These are phyloP conservation scores for Cladosporium cucumerinum DNA, from an alignment of 2,329 filamentous ascomycete genomes.

Conservation along the genomic window DNA sequence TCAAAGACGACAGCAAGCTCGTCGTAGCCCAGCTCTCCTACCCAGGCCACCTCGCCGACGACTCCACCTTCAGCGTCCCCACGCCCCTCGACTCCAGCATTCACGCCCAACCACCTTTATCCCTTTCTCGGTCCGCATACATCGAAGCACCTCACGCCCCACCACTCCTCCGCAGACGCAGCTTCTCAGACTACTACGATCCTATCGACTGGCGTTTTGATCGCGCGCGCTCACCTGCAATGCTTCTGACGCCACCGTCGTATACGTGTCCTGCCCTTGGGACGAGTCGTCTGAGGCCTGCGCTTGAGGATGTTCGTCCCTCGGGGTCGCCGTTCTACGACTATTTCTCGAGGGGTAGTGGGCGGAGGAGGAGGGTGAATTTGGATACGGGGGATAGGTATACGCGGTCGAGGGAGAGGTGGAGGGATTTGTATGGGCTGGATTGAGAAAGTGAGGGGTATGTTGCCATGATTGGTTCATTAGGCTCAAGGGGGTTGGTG, in stretches of 20 bases:
- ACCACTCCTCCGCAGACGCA: background rate
- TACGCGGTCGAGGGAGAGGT: constrained; percentile 2
- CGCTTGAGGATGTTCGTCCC: background rate
- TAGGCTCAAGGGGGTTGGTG: background rate
- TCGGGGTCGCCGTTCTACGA: background rate
- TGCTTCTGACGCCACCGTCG: background rate
- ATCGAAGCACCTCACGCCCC: background rate
- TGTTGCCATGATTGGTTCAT: background rate
- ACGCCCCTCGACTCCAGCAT: background rate
- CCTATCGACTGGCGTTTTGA: background rate
- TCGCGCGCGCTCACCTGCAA: background rate
- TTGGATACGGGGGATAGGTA: background rate
- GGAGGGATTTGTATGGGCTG: constrained; percentile 6
- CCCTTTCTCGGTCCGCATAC: background rate
- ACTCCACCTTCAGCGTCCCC: background rate
- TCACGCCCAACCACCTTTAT: background rate
- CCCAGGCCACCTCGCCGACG: constrained; percentile 1
- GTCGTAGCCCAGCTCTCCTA: constrained; percentile 17
- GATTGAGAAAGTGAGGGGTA: background rate
- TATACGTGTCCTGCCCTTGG: background rate
- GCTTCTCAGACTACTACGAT: constrained; percentile 4
- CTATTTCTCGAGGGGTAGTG: constrained; percentile 2
- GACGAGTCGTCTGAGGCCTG: background rate
- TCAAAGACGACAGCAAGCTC: constrained; percentile 23
- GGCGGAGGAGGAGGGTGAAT: constrained; percentile 5